Conservation (phyloP, 164 flowering plant genomes). For the Sedum album region DNA sequence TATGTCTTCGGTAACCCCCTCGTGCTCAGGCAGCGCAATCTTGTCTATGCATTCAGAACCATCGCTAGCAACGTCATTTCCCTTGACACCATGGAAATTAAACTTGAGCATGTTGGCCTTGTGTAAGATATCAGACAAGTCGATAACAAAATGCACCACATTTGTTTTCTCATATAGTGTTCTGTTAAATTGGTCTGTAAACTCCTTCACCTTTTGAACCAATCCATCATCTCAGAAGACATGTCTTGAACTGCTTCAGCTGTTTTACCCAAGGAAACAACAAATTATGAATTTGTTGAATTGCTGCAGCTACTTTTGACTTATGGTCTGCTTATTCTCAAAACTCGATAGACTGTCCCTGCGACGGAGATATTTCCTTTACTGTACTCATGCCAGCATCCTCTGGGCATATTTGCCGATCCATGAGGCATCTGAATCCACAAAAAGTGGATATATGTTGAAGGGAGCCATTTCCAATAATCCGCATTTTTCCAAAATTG, state of each 20-base stretch:
- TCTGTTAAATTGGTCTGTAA: conserved; percentile 40
- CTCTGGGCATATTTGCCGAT: not conserved
- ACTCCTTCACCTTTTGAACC: conserved; percentile 35
- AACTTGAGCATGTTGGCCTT: conserved; percentile 48
- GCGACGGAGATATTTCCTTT: conserved; percentile 20
- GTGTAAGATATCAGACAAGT: conserved; percentile 57
- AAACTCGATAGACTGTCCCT: conserved; percentile 16
- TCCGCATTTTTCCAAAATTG: conserved; percentile 45
- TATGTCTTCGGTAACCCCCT: conserved; percentile 31
- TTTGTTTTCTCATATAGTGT: conserved; percentile 24
- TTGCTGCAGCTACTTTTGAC: conserved; percentile 37
- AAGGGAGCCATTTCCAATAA: conserved; percentile 29
- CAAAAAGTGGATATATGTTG: not conserved
- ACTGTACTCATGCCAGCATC: conserved; percentile 25
- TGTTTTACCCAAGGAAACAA: conserved; percentile 57
- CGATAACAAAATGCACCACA: conserved; percentile 50
- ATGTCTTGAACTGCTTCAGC: conserved; percentile 31
- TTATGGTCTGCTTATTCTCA: conserved; percentile 11
- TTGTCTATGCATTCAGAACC: conserved; percentile 80
- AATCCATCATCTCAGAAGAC: conserved; percentile 32
- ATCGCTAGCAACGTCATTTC: conserved; percentile 38
- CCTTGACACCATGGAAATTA: conserved; percentile 42
- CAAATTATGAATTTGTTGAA: conserved; percentile 67
- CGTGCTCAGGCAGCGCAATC: conserved; percentile 68
- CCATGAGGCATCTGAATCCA: conserved; percentile 4